Evolutionary conservation across 1,139 yeast species (phyloP).

Genomic region (Saccharomyces hybrid): DNA sequence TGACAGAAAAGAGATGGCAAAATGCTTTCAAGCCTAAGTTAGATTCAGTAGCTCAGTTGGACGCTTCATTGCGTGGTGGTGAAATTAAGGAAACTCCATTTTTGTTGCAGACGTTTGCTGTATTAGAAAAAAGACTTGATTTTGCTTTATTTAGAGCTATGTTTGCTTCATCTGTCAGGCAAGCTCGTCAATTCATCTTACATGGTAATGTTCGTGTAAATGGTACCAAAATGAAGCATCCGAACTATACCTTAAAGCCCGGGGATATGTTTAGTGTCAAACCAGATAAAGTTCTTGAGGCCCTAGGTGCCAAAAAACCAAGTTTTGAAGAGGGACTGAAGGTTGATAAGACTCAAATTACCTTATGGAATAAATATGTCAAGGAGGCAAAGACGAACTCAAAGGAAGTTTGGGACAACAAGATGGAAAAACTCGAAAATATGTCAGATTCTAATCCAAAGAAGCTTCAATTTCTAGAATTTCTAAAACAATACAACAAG

Average conservation of each 20-base stretch:
- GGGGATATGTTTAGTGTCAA: constrained; percentile 85
- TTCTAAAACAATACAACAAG: constrained; percentile 20
- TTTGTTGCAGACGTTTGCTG: constrained; percentile 82
- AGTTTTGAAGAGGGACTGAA: constrained; percentile 57
- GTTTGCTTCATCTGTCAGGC: constrained; percentile 92
- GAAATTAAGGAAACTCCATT: constrained; percentile 60
- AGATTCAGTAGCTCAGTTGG: constrained; percentile 79
- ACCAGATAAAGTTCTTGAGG: constrained; percentile 79
- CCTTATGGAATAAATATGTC: constrained; percentile 69
- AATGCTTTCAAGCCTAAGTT: constrained; percentile 63
- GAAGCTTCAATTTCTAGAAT: constrained; percentile 20
- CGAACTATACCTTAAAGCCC: constrained; percentile 67
- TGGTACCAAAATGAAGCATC: constrained; percentile 69
- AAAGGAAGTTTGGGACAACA: constrained; percentile 49
- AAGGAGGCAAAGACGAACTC: constrained; percentile 48
- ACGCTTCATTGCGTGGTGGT: constrained; percentile 62
- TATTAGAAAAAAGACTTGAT: constrained; percentile 81
- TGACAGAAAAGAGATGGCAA: constrained; percentile 79
- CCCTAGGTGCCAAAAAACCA: constrained; percentile 82
- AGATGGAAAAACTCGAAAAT: constrained; percentile 18
- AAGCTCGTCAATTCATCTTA: constrained; percentile 82
- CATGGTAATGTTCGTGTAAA: constrained; percentile 83
- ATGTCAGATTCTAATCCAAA: constrained; percentile 23
- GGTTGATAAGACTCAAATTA: constrained; percentile 63
- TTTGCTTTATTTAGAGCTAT: constrained; percentile 83